Percentiles rank a stretch among this genome's conserved stretches.
Evolutionary conservation across 345 rosid species (phyloP).

Genomic region (Ricinus communis): DNA sequence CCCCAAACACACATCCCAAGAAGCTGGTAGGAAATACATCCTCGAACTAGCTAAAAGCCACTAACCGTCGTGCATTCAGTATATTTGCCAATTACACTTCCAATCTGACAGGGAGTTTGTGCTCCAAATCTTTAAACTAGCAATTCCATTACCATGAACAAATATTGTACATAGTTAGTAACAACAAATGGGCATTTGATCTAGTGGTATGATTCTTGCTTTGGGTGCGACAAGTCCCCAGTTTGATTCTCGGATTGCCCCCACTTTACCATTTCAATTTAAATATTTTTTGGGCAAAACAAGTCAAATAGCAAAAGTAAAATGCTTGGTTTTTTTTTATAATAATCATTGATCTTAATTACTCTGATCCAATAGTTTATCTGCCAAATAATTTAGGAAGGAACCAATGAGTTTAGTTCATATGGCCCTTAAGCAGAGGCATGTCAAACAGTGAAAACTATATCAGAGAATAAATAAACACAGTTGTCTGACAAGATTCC

Average conservation of each 20-base stretch:
- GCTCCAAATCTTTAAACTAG: too few species aligned
- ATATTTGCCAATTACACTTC: too few species aligned
- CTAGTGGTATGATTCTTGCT: slow-evolving; percentile 90
- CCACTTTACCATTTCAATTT: too few species aligned
- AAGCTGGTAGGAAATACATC: not conserved
- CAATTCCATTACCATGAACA: too few species aligned
- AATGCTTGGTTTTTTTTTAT: not conserved
- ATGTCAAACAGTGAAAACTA: too few species aligned
- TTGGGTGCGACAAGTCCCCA: slow-evolving; percentile 85
- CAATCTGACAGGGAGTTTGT: too few species aligned
- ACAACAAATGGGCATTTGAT: slow-evolving; percentile 48
- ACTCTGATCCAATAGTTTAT: not conserved
- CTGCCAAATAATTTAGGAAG: not conserved
- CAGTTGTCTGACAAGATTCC: not conserved
- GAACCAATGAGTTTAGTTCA: not conserved
- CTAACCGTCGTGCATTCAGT: not conserved
- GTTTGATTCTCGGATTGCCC: slow-evolving; percentile 51
- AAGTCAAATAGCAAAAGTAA: not conserved
- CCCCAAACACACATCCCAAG: not conserved
- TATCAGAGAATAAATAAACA: not conserved
- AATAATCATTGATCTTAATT: not conserved
- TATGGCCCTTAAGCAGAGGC: not conserved
- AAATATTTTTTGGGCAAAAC: too few species aligned
- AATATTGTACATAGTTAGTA: too few species aligned
- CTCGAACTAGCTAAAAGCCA: not conserved